phyloP scores from a whole-genome alignment of 2,329 filamentous ascomycete genomes.

The Colletotrichum acutatum region DNA sequence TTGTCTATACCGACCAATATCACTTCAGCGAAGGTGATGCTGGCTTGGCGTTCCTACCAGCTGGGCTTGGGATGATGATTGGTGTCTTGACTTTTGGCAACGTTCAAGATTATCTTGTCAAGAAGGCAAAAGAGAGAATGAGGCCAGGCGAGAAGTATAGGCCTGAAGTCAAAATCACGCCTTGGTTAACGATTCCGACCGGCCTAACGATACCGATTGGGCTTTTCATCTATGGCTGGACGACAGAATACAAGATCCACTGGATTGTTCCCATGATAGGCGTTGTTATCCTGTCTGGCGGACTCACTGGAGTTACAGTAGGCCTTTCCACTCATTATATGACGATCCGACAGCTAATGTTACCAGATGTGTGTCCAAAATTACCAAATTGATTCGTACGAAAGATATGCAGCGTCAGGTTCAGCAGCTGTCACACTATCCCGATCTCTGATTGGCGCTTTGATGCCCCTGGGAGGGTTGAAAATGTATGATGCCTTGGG shows the following conservation, averaged over 20 bases:
- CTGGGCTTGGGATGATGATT: neutral
- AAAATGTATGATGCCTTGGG: constrained; percentile 46
- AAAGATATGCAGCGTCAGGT: constrained; percentile 44
- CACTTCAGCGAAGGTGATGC: constrained; percentile 49
- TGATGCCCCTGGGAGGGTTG: constrained; percentile 46
- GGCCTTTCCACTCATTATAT: constrained; percentile 33
- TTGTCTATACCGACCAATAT: constrained; percentile 59
- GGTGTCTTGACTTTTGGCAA: constrained; percentile 21
- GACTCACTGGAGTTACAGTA: constrained; percentile 49
- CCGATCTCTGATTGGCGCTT: constrained; percentile 44
- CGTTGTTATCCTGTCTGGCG: constrained; percentile 47
- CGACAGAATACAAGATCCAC: constrained; percentile 60
- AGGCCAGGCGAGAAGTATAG: neutral
- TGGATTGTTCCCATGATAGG: constrained; percentile 68
- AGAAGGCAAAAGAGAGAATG: constrained; percentile 23
- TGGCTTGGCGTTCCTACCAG: neutral
- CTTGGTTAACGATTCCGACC: constrained; percentile 42
- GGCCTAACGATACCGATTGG: constrained; percentile 52
- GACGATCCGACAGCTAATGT: constrained; percentile 39
- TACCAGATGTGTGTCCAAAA: constrained; percentile 58
- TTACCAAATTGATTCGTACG: constrained; percentile 65
- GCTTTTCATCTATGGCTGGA: constrained; percentile 41
- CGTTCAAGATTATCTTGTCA: constrained; percentile 50
- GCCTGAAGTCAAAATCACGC: neutral
- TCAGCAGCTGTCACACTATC: constrained; percentile 46